Evolutionary conservation across 495 filamentous ascomycete genomes (phyloP), one percentile per base, ranked within the genome.

Genomic region (Daldinia childiae): DNA sequence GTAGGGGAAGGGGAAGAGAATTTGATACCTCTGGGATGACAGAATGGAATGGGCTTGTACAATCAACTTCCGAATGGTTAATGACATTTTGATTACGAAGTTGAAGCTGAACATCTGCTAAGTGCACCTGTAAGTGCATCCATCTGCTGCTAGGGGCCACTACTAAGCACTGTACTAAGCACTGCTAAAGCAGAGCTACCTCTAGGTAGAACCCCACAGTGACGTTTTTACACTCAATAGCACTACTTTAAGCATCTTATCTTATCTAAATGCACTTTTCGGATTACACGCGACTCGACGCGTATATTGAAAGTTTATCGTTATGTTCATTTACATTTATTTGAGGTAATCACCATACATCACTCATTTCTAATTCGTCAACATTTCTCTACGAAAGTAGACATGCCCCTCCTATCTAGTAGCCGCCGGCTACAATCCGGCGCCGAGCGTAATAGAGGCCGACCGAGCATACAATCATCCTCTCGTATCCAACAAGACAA

Each of bases 231-330:
- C 43, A 48, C n/a, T n/a, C n/a, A n/a, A n/a, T n/a, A n/a, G n/a
- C n/a, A n/a, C 17, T 21, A 54, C 24, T 12, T 54, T 15, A 29
- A 30, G 27, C 27, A 30, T 30, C 30, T 58, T 58, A 59, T 51
- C 64, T 59, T 52, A 66, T 66, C 63, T 54, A 29, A 11, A 62
- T 11, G 1, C 43, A 69, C 32, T 63, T 63, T 63, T 64, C 0
- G 4, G 21, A 59, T 21, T 41, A 58, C 12, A 71, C 68, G 68
- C 68, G 68, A 39, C 39, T 71, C 51, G 57, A 58, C 68, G 62
- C 68, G 68, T 66, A 55, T 39, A 61, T 30, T 12, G 38, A 43
- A 45, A 45, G 41, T 21, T 36, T 17, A 9, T n/a, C 24, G 2
- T n/a, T 38, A 45, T 6, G 11, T 17, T 8, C 21, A 4, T 1